Percentiles rank a stretch among this genome's conserved stretches.
phyloP scores from a whole-genome alignment of 1,284 basidiomycete genomes.

The Schizopora paradoxa region DNA sequence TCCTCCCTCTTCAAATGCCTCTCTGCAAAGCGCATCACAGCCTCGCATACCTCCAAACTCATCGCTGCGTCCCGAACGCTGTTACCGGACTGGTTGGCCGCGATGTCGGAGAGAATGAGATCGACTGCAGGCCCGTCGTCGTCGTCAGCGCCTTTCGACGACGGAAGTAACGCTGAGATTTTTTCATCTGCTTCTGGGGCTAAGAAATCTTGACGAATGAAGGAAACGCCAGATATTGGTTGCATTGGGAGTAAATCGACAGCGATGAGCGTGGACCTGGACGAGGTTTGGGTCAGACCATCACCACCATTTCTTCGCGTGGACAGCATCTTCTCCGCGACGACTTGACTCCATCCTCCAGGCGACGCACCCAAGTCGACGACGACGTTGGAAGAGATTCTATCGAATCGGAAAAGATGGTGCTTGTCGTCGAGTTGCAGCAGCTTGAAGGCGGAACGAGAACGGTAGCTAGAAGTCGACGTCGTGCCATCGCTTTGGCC shows the following conservation, averaged over 20 bases:
- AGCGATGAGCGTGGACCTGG: slow-evolving; percentile 48
- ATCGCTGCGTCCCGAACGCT: slow-evolving; percentile 50
- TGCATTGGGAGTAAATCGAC: slow-evolving; percentile 69
- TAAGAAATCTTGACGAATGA: slow-evolving; percentile 76
- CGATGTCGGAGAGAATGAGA: slow-evolving; percentile 75
- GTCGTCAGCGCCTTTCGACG: slow-evolving; percentile 32
- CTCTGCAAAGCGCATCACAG: slow-evolving; percentile 57
- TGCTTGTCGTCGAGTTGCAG: slow-evolving; percentile 59
- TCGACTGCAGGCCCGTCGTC: slow-evolving; percentile 53
- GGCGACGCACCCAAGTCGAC: slow-evolving; percentile 86
- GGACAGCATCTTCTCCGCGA: slow-evolving; percentile 36
- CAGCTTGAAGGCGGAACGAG: slow-evolving; percentile 84
- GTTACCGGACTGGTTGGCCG: slow-evolving; percentile 66
- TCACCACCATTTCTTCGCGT: slow-evolving; percentile 1
- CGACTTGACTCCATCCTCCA: slow-evolving; percentile 86
- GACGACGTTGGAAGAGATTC: slow-evolving; percentile 47
- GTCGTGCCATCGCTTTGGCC: background rate
- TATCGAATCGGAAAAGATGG: slow-evolving; percentile 44
- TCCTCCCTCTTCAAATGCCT: slow-evolving; percentile 45
- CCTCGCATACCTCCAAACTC: slow-evolving; percentile 57
- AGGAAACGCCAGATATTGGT: slow-evolving; percentile 62
- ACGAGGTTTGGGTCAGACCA: slow-evolving; percentile 8
- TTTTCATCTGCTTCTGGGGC: slow-evolving; percentile 42
- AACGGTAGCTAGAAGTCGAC: slow-evolving; percentile 49
- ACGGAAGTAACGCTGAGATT: slow-evolving; percentile 43